Evolutionary conservation across 2,329 filamentous ascomycete species (phyloP), one percentile per base, ranked within the genome.

Genomic region (Penicillium sp.): DNA sequence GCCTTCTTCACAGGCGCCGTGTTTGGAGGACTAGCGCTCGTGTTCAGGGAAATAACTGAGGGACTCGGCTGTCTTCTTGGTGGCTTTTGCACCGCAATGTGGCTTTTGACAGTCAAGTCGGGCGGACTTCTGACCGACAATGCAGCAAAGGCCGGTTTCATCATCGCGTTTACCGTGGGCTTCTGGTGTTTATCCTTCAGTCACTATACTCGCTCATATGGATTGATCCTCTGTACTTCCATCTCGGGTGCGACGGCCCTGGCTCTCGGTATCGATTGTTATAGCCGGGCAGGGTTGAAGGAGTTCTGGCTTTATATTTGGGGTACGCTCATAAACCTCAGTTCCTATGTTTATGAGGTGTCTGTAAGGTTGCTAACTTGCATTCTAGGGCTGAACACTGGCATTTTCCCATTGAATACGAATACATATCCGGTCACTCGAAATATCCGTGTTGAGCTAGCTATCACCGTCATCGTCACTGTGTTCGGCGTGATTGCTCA

Each of bases 221-320:
- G 88, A 1, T 80, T 96, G 53, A 94, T 97, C 40, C 81, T 82
- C 13, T 87, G 86, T 53, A 92, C 92, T 13, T 87, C 93, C 0
- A 96, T 97, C 73, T 85, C 88, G 4, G 94, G 94, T 8, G 89
- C 92, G 3, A 97, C 92, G 0, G 87, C 87, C 3, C 83, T 90
- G 0, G 86, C 96, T 15, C 78, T 98, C 2, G 94, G 94, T 2
- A 91, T 98, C 61, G 94, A 98, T 75, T 96, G 92, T 76, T 96
- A 94, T 70, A 94, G 89, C 71, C 84, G 88, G 65, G 92, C 93
- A n/a, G 94, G 94, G 0, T 81, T 96, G 70, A 97, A 97, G 76
- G 94, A 98, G 75, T 97, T 97, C 69, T 98, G 94, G 94, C 85
- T 92, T 6, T 98, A 96, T 75, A 84, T 96, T 40, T 98, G 94